Percentiles rank a stretch among this genome's conserved stretches.
These are phyloP conservation scores for Diaporthe citrichinensis DNA, from an alignment of 2,329 filamentous ascomycete species.

Conservation along the genomic window DNA sequence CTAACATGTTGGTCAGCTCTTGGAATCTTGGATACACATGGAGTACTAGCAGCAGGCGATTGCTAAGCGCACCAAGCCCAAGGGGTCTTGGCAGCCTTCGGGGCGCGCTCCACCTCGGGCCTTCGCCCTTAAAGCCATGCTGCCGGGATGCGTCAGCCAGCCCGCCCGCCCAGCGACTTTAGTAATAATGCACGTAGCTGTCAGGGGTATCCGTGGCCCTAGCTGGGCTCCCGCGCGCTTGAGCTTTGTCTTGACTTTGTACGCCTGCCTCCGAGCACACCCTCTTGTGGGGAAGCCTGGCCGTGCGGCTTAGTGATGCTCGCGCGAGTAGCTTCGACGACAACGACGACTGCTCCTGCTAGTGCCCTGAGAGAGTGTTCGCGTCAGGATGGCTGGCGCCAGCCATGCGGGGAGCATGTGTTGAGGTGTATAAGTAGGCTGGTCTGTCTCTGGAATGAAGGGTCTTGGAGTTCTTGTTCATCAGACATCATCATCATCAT, in stretches of 20 bases:
- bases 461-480: constrained; percentile 16
- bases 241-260: neutral
- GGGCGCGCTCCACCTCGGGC: neutral
- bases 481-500: constrained; percentile 24
- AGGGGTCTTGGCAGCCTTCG: neutral
- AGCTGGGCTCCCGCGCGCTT: constrained; percentile 2
- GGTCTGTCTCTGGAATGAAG: neutral
- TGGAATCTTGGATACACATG: neutral
- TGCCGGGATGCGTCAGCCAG: neutral
- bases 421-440: constrained; percentile 20
- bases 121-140: neutral
- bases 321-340: neutral
- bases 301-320: constrained; percentile 23
- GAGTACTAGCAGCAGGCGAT: constrained; percentile 3
- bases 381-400: neutral
- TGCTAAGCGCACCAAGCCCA: constrained; percentile 7
- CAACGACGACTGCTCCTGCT: neutral
- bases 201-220: neutral
- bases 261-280: neutral
- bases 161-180: neutral
- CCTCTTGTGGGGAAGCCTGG: neutral
- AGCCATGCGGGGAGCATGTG: neutral
- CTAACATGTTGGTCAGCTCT: constrained; percentile 7
- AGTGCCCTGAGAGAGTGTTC: constrained; percentile 4
- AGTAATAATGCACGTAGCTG: neutral